phyloP scores from a whole-genome alignment of 164 flowering plant species.

The Chloranthus sessilifolius region DNA sequence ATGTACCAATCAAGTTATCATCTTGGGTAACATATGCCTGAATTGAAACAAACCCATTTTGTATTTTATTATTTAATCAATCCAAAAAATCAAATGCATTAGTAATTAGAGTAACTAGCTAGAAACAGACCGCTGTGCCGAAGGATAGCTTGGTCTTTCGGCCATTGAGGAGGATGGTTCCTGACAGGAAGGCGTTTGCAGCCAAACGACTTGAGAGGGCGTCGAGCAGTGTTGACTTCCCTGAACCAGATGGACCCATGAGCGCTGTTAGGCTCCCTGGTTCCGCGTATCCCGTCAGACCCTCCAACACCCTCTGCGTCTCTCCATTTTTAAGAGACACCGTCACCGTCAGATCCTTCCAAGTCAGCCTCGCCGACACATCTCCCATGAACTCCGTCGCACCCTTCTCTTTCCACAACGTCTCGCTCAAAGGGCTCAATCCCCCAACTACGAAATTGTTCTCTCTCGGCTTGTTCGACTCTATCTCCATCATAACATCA shows the following conservation, averaged over 20 bases:
- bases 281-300: slow-evolving; percentile 77
- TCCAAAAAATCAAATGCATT: neutral
- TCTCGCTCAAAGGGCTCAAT: slow-evolving; percentile 79
- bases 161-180: slow-evolving; percentile 76
- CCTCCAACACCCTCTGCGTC: slow-evolving; percentile 68
- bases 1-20: slow-evolving; percentile 79
- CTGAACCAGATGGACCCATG: slow-evolving; percentile 97
- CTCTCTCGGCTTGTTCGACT: slow-evolving; percentile 32
- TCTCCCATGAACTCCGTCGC: slow-evolving; percentile 57
- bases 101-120: neutral
- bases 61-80: neutral
- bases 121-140: slow-evolving; percentile 72
- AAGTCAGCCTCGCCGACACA: slow-evolving; percentile 76
- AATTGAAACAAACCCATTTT: neutral
- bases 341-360: slow-evolving; percentile 86
- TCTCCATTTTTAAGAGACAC: slow-evolving; percentile 62
- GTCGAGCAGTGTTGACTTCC: slow-evolving; percentile 86
- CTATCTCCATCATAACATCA: slow-evolving; percentile 49
- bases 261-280: slow-evolving; percentile 77
- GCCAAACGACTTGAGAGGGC: slow-evolving; percentile 87
- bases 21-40: slow-evolving; percentile 99
- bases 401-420: slow-evolving; percentile 63
- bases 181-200: slow-evolving; percentile 80
- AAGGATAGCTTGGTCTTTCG: slow-evolving; percentile 80
- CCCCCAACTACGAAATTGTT: slow-evolving; percentile 37